Percentiles rank a stretch among this genome's conserved stretches.
These are phyloP conservation scores for Ceratocystis lukuohia DNA, from an alignment of 2,329 filamentous ascomycete genomes.

Conservation along the genomic window DNA sequence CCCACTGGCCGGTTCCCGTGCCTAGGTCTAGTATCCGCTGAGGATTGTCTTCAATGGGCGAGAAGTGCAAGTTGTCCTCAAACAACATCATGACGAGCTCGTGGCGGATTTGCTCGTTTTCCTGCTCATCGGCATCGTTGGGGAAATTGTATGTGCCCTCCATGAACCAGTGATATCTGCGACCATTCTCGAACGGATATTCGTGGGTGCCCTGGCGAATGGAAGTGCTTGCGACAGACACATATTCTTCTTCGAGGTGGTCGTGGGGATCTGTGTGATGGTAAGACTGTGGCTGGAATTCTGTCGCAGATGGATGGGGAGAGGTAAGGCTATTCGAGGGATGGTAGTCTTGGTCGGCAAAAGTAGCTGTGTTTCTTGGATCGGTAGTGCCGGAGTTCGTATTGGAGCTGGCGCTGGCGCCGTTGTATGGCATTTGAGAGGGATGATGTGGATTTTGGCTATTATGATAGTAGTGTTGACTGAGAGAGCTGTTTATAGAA, in stretches of 20 bases:
- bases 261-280: background rate
- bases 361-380: background rate
- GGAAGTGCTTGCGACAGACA: slow-evolving; percentile 14
- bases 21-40: slow-evolving; percentile 44
- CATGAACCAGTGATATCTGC: slow-evolving; percentile 32
- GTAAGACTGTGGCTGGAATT: background rate
- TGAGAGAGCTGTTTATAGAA: background rate
- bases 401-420: background rate
- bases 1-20: slow-evolving; percentile 47
- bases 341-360: background rate
- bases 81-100: slow-evolving; percentile 38
- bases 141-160: slow-evolving; percentile 41
- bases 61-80: slow-evolving; percentile 37
- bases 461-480: no score
- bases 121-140: slow-evolving; percentile 47
- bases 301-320: background rate
- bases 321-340: background rate
- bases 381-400: background rate
- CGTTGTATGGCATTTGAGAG: background rate
- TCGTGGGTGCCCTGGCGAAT: slow-evolving; percentile 15
- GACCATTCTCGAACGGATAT: slow-evolving; percentile 19
- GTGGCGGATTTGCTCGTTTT: slow-evolving; percentile 45
- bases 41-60: slow-evolving; percentile 35
- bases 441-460: background rate
- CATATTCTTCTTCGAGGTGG: slow-evolving; percentile 7